Evolutionary conservation across 2,329 filamentous ascomycete genomes (phyloP).

Genomic region (Aspergillus ruber): DNA sequence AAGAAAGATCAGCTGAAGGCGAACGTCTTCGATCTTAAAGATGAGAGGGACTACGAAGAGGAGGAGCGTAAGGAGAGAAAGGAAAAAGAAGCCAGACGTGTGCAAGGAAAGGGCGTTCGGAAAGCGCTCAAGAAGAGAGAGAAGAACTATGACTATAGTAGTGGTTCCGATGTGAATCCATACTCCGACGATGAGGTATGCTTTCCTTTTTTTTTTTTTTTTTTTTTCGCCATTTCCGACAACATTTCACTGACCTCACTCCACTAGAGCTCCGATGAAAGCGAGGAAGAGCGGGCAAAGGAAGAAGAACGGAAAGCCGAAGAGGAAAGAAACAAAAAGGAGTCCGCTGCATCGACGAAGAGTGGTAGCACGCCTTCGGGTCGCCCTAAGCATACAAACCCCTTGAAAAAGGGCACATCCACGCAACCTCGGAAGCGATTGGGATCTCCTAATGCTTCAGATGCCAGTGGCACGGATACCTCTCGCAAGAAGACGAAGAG

Average conservation of each 20-base stretch:
- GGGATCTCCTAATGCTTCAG: slow-evolving; percentile 79
- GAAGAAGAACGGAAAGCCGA: slow-evolving; percentile 55
- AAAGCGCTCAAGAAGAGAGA: slow-evolving; percentile 81
- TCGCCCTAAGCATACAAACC: slow-evolving; percentile 48
- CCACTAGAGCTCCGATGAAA: slow-evolving; percentile 53
- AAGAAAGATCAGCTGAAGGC: slow-evolving; percentile 79
- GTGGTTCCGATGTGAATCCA: slow-evolving; percentile 56
- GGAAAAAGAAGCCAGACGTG: slow-evolving; percentile 62
- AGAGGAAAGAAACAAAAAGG: slow-evolving; percentile 48
- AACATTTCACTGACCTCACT: slow-evolving; percentile 6
- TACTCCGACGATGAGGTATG: slow-evolving; percentile 49
- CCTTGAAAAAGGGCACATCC: slow-evolving; percentile 45
- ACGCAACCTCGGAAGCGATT: slow-evolving; percentile 67
- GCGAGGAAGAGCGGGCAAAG: slow-evolving; percentile 57
- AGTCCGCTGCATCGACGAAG: slow-evolving; percentile 58
- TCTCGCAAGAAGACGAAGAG: slow-evolving; percentile 72
- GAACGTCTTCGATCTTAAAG: slow-evolving; percentile 73
- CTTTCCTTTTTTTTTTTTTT: slow-evolving; percentile 1
- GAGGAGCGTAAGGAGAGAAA: slow-evolving; percentile 57
- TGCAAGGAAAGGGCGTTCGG: slow-evolving; percentile 67
- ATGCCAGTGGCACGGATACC: slow-evolving; percentile 87
- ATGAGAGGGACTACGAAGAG: slow-evolving; percentile 64
- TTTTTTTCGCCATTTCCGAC: slow-evolving; percentile 16
- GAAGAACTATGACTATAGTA: slow-evolving; percentile 79
- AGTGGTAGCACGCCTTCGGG: slow-evolving; percentile 63